phyloP scores from a whole-genome alignment of 2,329 filamentous ascomycete species.

The Xylariaceae sp. region DNA sequence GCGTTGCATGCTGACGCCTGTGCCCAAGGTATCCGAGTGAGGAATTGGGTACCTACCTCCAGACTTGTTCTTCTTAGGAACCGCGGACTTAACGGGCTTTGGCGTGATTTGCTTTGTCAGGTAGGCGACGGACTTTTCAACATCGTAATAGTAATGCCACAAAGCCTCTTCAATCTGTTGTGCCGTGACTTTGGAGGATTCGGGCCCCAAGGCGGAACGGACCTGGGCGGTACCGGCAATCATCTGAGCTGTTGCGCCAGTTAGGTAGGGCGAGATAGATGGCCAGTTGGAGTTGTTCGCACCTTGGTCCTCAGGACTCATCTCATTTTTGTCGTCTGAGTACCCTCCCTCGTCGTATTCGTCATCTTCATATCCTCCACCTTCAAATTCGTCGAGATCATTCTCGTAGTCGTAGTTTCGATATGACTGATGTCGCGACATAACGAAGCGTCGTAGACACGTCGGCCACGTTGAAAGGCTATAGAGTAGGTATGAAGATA shows the following conservation, averaged over 20 bases:
- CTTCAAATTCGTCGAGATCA: slow-evolving; percentile 48
- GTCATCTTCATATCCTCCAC: slow-evolving; percentile 36
- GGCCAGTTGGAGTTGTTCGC: not conserved
- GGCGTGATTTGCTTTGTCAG: slow-evolving; percentile 56
- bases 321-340: slow-evolving; percentile 39
- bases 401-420: slow-evolving; percentile 47
- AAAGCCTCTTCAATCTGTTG: slow-evolving; percentile 79
- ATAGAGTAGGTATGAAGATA: not conserved
- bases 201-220: slow-evolving; percentile 55
- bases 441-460: slow-evolving; percentile 19
- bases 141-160: slow-evolving; percentile 95
- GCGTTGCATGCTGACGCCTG: slow-evolving; percentile 8
- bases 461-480: not conserved
- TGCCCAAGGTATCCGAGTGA: slow-evolving; percentile 13
- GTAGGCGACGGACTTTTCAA: slow-evolving; percentile 78
- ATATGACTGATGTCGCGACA: slow-evolving; percentile 45
- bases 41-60: slow-evolving; percentile 39
- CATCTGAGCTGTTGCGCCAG: slow-evolving; percentile 40
- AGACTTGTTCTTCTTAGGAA: slow-evolving; percentile 37
- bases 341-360: slow-evolving; percentile 31
- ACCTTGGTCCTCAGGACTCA: slow-evolving; percentile 35
- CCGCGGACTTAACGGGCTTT: slow-evolving; percentile 37
- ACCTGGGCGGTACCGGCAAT: slow-evolving; percentile 62
- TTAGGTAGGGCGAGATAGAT: slow-evolving; percentile 6
- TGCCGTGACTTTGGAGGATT: slow-evolving; percentile 50